Base-by-base conservation (phyloP, 2,329 filamentous ascomycete species). In the Aspergillus pseudotamarii region DNA sequence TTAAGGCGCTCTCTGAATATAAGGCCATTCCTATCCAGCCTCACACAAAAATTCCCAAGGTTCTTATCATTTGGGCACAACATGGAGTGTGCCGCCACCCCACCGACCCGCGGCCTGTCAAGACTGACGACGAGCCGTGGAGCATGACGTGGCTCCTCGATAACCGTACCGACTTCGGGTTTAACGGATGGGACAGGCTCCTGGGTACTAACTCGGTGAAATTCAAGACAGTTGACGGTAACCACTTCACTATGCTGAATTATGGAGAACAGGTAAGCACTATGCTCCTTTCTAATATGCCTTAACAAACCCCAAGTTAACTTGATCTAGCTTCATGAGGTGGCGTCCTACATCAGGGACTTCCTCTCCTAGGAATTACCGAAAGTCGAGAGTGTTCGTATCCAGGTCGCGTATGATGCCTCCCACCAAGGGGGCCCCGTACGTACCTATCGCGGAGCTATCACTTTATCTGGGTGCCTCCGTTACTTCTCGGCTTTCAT, bases 11-110 rank as follows among this genome's bases (percentile, higher is more conserved):
- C 23, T 41, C 38, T 36, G 55, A 57, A 12, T 57, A 57, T 23
- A 23, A 28, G 12, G 55, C 55, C 9, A 28, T 28, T 10, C 56
- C 56, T 34, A 26, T 48, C 19, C 46, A 26, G 14, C 41, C 41
- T 14, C 38, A 32, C 41, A 45, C 38, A 9, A 48, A 34, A 38
- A 48, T n/a, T 19, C 38, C 56, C 26, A 41, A 45, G 23, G 43
- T 36, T 2, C 45, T 30, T 12, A 58, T 58, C 56, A 58, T 58
- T 26, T 58, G 41, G 56, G 41, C 56, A 19, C 45, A 4, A n/a
- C 14, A 58, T 23, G 32, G 56, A 32, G 41, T 58, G 12, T 45
- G 26, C 38, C 23, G 30, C 26, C 21, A 45, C 10, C 28, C 41
- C 16, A 48, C 10, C 21, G n/a, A 46, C 4, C 23, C 38, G 5